phyloP scores from a whole-genome alignment of 75 land plant genomes.

The Pinus albicaulis region DNA sequence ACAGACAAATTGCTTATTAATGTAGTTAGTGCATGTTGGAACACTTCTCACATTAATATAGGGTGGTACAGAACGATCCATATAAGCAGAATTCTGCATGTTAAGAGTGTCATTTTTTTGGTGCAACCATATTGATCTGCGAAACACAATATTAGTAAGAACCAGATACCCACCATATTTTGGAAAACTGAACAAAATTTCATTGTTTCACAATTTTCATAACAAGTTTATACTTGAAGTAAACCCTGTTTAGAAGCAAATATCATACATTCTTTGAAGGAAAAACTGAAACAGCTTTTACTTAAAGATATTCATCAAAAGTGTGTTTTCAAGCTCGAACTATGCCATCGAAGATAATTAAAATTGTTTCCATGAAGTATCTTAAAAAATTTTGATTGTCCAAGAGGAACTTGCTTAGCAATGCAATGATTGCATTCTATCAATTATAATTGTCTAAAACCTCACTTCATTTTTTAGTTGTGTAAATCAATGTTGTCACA shows the following conservation, averaged over 20 bases:
- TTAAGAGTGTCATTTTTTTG: background rate
- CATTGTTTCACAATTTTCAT: background rate
- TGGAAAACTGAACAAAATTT: background rate
- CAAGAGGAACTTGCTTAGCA: background rate
- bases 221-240: background rate
- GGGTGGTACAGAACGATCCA: background rate
- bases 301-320: too few relatives aligned
- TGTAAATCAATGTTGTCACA: too few relatives aligned
- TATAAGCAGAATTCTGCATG: background rate
- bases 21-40: background rate
- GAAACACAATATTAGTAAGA: slow-evolving; percentile 1
- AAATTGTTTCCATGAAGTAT: background rate
- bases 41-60: background rate
- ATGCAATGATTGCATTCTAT: background rate
- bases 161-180: background rate
- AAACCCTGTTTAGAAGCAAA: background rate
- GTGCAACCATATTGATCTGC: slow-evolving; percentile 6
- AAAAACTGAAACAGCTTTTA: too few relatives aligned
- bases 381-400: background rate
- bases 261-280: background rate
- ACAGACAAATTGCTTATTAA: background rate
- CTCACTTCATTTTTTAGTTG: background rate
- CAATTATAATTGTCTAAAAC: background rate
- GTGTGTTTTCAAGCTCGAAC: background rate
- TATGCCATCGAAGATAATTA: background rate